Base-by-base conservation (phyloP, 257 asterid species). In the Schizonepeta tenuifolia region DNA sequence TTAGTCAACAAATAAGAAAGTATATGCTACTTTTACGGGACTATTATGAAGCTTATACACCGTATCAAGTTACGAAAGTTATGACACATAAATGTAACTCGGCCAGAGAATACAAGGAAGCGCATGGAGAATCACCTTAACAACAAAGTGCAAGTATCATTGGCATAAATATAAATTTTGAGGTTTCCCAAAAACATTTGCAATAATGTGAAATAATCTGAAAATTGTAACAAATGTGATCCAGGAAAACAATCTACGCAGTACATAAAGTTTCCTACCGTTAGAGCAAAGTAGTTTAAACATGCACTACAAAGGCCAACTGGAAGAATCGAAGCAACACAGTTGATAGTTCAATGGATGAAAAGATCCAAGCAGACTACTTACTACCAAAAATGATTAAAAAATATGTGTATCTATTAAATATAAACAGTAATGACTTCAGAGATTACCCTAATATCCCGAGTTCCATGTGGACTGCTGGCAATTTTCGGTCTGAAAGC, bases 401-500 rank as follows among this genome's bases (percentile, higher is more conserved):
- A 72, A 47, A 53, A 24, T 0, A 44, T 38, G 56, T 5, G 64
- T 15, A 66, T 21, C 56, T 53, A 9, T 35, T 41, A 43, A 22
- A 49, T 50, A 50, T 13, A 47, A 60, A 46, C 55, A 54, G 28
- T 41, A 67, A 18, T 70, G 54, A 83, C 60, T 35, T 75, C 54
- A 31, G 60, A 62, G 28, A 73, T 74, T 89, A 93, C 98, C 96
- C 84, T 82, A 62, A 36, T 83, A 78, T 86, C 98, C 66, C 91
- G 91, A 82, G 84, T 80, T 77, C 95, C 97, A 67, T 84, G 97
- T 40, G 97, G 97, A 80, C 98, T 93, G 84, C 84, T 87, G 50
- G 92, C 97, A 72, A 93, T 89, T 85, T 93, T 93, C 64, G 97
- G 98, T 80, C 97, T 84, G 79, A 93, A 93, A 63, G 98, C 98